Conservation (phyloP, 331 rosid genomes). For the Phaseolus coccineus region DNA sequence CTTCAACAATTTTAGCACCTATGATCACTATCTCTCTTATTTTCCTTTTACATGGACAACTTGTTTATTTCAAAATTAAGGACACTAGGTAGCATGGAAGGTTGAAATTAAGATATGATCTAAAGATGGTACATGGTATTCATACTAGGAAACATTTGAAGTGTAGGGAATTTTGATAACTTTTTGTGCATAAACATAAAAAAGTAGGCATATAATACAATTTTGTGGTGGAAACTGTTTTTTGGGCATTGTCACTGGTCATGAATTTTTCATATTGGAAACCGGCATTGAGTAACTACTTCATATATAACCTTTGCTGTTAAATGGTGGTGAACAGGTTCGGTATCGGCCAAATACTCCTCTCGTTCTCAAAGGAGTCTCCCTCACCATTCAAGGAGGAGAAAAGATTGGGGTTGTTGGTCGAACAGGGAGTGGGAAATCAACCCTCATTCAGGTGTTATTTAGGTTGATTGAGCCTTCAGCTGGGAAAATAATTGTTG, state of each 20-base stretch:
- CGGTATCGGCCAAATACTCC: constrained; percentile 84
- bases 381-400: constrained; percentile 73
- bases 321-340: constrained; percentile 60
- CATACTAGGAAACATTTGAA: background rate
- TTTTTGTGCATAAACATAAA: background rate
- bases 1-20: constrained; percentile 12
- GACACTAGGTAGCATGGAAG: background rate
- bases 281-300: background rate
- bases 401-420: constrained; percentile 96
- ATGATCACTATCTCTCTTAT: background rate
- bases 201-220: background rate
- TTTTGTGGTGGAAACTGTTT: too few relatives aligned
- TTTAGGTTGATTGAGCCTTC: constrained; percentile 96
- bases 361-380: constrained; percentile 81
- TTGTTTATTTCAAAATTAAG: background rate
- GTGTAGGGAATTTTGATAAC: background rate
- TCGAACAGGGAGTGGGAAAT: constrained; percentile 93
- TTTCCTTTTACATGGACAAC: background rate
- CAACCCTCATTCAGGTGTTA: constrained; percentile 84
- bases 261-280: too few relatives aligned
- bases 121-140: background rate
- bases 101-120: background rate
- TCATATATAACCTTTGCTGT: constrained; percentile 10
- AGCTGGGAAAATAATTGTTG: constrained; percentile 72
- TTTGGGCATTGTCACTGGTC: too few relatives aligned